Conservation (phyloP, 1,139 yeast species). For the Pichia sp. region DNA sequence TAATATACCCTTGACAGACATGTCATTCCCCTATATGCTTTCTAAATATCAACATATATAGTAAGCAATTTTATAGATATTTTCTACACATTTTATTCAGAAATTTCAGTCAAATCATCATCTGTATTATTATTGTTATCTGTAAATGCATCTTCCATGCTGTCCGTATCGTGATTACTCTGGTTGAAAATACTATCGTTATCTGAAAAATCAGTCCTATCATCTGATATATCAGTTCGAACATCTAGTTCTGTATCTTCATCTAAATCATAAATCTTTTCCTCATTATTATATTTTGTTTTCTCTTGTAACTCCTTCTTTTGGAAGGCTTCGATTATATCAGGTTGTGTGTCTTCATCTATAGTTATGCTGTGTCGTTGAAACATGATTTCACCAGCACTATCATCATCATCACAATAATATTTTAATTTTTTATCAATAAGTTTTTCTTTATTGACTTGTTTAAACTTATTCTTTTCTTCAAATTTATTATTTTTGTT, state of each 20-base stretch:
- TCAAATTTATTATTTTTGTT: too few species aligned
- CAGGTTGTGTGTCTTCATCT: neutral
- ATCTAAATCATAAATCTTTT: slow-evolving; percentile 10
- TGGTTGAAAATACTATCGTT: neutral
- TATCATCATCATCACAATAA: neutral
- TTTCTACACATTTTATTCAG: neutral
- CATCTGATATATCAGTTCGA: slow-evolving; percentile 5
- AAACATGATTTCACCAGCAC: neutral
- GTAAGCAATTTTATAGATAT: neutral
- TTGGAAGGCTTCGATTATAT: neutral
- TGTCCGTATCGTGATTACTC: neutral
- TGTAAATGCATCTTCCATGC: neutral
- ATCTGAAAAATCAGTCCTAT: neutral
- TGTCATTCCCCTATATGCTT: neutral
- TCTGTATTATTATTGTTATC: neutral
- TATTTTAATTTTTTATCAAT: neutral
- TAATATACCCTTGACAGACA: neutral
- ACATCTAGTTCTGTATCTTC: slow-evolving; percentile 11
- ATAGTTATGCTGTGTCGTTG: too few species aligned
- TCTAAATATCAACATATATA: neutral
- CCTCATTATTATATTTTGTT: slow-evolving; percentile 24
- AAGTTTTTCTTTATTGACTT: neutral
- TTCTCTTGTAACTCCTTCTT: slow-evolving; percentile 45
- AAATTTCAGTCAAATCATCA: neutral
- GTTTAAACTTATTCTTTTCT: neutral